Conservation (phyloP, 805 yeast species). For the Lipomyces lipofer region DNA sequence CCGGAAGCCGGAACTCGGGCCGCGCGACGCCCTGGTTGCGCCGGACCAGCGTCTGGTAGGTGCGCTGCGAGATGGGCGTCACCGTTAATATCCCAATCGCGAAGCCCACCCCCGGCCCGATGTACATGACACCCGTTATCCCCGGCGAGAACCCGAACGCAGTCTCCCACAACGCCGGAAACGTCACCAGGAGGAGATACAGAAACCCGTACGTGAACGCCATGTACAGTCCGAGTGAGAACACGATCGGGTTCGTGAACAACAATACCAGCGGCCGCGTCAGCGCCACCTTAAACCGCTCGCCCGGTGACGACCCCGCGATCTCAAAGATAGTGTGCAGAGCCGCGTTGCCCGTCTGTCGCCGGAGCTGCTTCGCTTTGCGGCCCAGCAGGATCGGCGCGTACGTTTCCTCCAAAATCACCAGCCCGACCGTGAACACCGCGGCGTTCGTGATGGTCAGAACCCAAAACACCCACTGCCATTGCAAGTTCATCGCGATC, state of each 20-base stretch:
- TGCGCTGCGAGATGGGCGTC: constrained; percentile 51
- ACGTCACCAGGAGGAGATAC: constrained; percentile 70
- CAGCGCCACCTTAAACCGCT: constrained; percentile 47
- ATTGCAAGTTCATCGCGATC: constrained; percentile 46
- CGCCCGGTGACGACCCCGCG: constrained; percentile 44
- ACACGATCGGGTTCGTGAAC: constrained; percentile 42
- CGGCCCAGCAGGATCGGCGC: constrained; percentile 58
- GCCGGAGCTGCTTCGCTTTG: constrained; percentile 45
- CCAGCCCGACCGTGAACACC: constrained; percentile 35
- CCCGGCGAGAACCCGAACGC: constrained; percentile 64
- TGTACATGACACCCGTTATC: constrained; percentile 70
- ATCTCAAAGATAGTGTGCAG: constrained; percentile 48
- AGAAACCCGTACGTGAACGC: constrained; percentile 45
- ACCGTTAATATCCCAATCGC: constrained; percentile 55
- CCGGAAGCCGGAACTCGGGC: constrained; percentile 63
- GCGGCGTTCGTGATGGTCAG: constrained; percentile 17
- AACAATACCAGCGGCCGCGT: constrained; percentile 40
- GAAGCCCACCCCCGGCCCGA: constrained; percentile 74
- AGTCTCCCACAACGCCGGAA: constrained; percentile 64
- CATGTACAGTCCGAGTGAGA: constrained; percentile 41
- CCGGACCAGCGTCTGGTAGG: constrained; percentile 43
- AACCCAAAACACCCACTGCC: constrained; percentile 61
- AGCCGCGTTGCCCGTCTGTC: constrained; percentile 55
- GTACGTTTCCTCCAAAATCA: constrained; percentile 56
- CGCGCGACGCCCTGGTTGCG: constrained; percentile 55